Base-by-base conservation (phyloP, 345 rosid species). In the Aquilaria yunnanensis region DNA sequence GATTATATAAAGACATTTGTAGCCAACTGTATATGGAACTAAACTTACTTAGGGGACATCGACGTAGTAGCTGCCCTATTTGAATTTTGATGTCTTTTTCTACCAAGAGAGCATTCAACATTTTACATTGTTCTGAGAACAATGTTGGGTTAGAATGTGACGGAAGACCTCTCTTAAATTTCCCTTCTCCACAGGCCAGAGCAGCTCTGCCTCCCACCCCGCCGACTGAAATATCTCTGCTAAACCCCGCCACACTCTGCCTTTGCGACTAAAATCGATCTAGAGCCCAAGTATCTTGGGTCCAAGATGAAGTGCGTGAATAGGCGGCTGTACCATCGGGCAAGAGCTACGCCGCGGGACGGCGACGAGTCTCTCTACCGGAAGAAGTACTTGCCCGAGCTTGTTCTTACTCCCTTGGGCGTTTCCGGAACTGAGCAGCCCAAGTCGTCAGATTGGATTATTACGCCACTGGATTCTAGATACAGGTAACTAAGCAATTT, bases 391-490 rank as follows among this genome's bases (percentile, higher is more conserved):
- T 70, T 85, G 14, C 81, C 92, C 14, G 87, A 87, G 72, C 70
- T 90, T 59, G 83, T 87, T 71, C 88, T 90, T 60, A 95, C 97
- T 8, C 97, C 97, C 0, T 69, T 90, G 12, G 97, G 97, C 34
- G 75, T 68, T 60, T 82, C 94, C 0, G 68, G 78, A 70, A 61
- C 57, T n/a, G 80, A 68, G 70, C 90, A 49, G 30, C 72, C 87
- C 41, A 74, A 56, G 8, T 37, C 43, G 8, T 37, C 43, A 61
- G 85, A 86, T 62, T 68, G 87, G 88, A 67, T 87, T 69, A 75
- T 75, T 67, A 78, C 90, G 37, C 92, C 92, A 5, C 75, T 87
- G 92, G 76, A 85, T 62, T 85, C 97, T 34, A 77, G 81, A 85
- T 90, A 83, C 78, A 83, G 95, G 97, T 90, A 66, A 68, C 4